Conservation (phyloP, 2,329 filamentous ascomycete species). For the Leptodontidium sp. region DNA sequence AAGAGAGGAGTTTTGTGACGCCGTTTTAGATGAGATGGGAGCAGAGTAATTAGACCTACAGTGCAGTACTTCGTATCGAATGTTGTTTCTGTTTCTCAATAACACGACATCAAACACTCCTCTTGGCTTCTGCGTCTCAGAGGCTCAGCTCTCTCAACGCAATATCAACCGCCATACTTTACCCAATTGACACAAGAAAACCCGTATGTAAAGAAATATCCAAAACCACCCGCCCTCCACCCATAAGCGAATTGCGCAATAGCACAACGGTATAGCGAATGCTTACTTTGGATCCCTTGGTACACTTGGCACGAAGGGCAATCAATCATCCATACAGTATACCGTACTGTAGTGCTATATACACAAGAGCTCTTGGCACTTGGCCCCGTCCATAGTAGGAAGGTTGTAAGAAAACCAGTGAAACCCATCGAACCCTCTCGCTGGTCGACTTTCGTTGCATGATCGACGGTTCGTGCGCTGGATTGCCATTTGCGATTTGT, state of each 20-base stretch:
- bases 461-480: conserved; percentile 3
- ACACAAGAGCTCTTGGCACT: conserved; percentile 12
- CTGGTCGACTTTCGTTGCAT: not conserved
- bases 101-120: too few relatives aligned
- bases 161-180: too few relatives aligned
- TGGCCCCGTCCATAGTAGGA: conserved; percentile 9
- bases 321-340: not conserved
- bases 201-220: too few relatives aligned
- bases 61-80: too few relatives aligned
- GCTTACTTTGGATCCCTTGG: conserved; percentile 11
- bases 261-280: conserved; percentile 9
- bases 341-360: too few relatives aligned
- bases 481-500: not conserved
- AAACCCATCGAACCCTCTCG: not conserved
- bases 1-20: conserved; percentile 11
- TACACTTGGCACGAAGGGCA: not conserved
- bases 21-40: conserved; percentile 22
- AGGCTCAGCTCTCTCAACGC: not conserved
- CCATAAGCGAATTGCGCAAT: conserved; percentile 9
- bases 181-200: too few relatives aligned
- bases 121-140: too few relatives aligned
- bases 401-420: not conserved
- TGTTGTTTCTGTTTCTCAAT: too few relatives aligned
- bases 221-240: too few relatives aligned
- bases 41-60: conserved; percentile 19